Conservation (phyloP, 805 yeast species). For the Suhomyces xylopsoci region DNA sequence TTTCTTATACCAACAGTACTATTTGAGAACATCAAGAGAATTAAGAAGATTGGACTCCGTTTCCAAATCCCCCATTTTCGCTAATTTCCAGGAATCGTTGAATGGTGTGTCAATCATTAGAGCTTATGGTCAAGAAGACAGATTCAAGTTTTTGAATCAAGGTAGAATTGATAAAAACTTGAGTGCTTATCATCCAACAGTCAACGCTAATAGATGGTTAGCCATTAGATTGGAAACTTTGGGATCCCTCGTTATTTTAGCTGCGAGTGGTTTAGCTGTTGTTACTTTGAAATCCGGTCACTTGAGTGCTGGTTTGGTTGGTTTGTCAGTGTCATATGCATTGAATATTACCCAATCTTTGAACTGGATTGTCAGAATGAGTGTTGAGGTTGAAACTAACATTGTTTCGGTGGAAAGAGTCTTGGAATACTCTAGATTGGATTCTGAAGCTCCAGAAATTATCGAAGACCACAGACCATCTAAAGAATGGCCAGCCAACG, state of each 20-base stretch:
- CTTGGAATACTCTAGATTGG: conserved; percentile 76
- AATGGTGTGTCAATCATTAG: conserved; percentile 73
- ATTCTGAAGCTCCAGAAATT: conserved; percentile 79
- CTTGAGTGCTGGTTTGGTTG: conserved; percentile 87
- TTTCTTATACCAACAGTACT: conserved; percentile 71
- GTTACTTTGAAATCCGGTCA: conserved; percentile 63
- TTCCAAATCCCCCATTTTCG: conserved; percentile 75
- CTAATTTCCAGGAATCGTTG: conserved; percentile 80
- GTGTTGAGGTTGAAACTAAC: conserved; percentile 96
- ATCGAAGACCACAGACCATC: conserved; percentile 63
- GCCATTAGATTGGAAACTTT: conserved; percentile 90
- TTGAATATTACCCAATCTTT: conserved; percentile 88
- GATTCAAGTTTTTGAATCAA: conserved; percentile 65
- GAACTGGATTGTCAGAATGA: conserved; percentile 98
- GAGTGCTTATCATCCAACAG: conserved; percentile 89
- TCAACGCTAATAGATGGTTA: conserved; percentile 94
- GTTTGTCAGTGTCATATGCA: conserved; percentile 90
- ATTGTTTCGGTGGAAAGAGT: conserved; percentile 96
- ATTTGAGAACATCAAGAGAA: conserved; percentile 74
- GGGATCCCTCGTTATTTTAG: conserved; percentile 84
- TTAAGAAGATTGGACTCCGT: conserved; percentile 79
- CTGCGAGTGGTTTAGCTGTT: conserved; percentile 81
- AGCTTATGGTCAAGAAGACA: conserved; percentile 63
- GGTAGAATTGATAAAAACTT: conserved; percentile 78
- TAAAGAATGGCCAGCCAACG: conserved; percentile 36